Base-by-base conservation (phyloP, 371 early-diverging fungal genomes). In the Haplosporangium sp. region DNA sequence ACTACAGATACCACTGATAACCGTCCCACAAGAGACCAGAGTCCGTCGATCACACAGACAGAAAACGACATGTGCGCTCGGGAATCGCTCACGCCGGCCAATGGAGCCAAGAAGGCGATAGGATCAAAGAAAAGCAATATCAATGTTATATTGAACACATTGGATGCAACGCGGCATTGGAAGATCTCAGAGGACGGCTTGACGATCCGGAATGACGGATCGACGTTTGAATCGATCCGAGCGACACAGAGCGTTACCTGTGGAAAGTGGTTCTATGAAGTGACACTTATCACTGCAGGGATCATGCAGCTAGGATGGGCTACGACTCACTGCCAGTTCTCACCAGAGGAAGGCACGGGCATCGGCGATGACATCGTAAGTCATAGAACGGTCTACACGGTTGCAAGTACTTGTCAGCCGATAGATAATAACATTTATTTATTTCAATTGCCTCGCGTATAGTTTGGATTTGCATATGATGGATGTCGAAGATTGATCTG, bases 301-400 rank as follows among this genome's bases (percentile, higher is more conserved):
- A 87, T 90, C 56, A 89, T 90, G 87, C 90, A 89, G 59, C 82
- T 90, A 18, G 90, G 90, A 8, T 90, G 89, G 88, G 90, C 90
- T 5, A 87, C 90, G 0, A 79, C 76, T 37, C 84, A 84, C 38
- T 87, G 89, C 48, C 84, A 83, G 8, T 90, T 90, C 62, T 83
- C 85, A 23, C 90, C 90, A 1, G 90, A 90, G 48, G 89, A 90
- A 58, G 90, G 90, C 16, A 84, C 85, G 54, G 90, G 89, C 36
- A 82, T 89, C 11, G 89, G 89, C 2, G 89, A 89, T 69, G 89
- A 89, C 50, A 64, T 83, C 55, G 89, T 87, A 84, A 80, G 76
- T 68, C 8, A 14, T 37, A n/a, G n/a, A n/a, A n/a, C n/a, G n/a
- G n/a, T n/a, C n/a, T n/a, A n/a, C n/a, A n/a, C n/a, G n/a, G n/a